phyloP scores from a whole-genome alignment of 1,284 basidiomycete species.

The Moesziomyces sp. region DNA sequence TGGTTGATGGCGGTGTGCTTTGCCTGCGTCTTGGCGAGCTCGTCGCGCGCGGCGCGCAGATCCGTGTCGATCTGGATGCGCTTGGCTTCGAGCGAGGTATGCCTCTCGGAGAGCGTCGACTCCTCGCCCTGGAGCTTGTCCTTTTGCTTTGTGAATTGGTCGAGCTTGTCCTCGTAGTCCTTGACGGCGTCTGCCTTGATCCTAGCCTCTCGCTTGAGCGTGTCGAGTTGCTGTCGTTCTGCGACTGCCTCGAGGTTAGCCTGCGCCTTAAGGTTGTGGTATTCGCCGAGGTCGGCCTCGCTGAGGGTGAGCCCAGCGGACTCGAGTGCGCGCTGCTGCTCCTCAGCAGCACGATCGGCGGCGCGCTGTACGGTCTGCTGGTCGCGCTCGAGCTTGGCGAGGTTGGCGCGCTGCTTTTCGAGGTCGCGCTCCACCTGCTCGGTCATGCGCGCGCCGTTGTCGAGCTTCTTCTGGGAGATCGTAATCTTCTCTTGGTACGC shows the following conservation, averaged over 20 bases:
- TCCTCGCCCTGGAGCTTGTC: slow-evolving; percentile 76
- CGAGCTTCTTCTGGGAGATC: slow-evolving; percentile 81
- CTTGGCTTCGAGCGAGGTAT: slow-evolving; percentile 70
- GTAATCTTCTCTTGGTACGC: slow-evolving; percentile 83
- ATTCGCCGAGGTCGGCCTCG: slow-evolving; percentile 86
- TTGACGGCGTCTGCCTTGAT: slow-evolving; percentile 75
- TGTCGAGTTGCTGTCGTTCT: slow-evolving; percentile 87
- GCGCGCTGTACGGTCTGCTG: slow-evolving; percentile 75
- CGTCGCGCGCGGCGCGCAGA: slow-evolving; percentile 72
- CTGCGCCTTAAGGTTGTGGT: slow-evolving; percentile 76
- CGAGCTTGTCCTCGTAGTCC: slow-evolving; percentile 73
- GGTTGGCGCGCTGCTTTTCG: slow-evolving; percentile 74
- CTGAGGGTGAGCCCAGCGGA: slow-evolving; percentile 79
- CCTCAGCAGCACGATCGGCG: slow-evolving; percentile 72
- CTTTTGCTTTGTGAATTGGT: slow-evolving; percentile 76
- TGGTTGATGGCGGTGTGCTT: slow-evolving; percentile 76
- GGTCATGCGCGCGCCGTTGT: slow-evolving; percentile 76
- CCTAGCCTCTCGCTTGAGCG: slow-evolving; percentile 84
- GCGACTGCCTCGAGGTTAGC: slow-evolving; percentile 79
- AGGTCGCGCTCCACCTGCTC: slow-evolving; percentile 79
- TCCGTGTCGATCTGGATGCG: slow-evolving; percentile 28
- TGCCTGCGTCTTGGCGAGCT: slow-evolving; percentile 79
- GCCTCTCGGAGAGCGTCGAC: slow-evolving; percentile 72
- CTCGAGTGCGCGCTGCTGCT: slow-evolving; percentile 78
- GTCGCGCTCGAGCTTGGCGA: slow-evolving; percentile 76